Evolutionary conservation across 768 basidiomycete species (phyloP), one percentile per base, ranked within the genome.

Genomic region (Suillus plorans): DNA sequence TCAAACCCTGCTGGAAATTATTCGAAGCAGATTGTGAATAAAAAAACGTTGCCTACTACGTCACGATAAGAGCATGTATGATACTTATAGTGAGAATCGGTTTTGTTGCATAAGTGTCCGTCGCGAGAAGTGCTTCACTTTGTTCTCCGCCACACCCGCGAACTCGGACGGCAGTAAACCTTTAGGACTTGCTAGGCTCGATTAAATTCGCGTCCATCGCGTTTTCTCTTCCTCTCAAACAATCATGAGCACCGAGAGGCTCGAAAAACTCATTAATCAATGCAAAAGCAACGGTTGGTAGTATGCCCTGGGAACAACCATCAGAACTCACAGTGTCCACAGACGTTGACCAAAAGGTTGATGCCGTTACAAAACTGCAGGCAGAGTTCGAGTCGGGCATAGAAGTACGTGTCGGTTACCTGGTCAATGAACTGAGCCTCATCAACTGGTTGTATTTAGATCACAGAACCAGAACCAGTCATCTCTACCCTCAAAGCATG

Each of bases 301-400:
- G 60, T 37, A 42, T 39, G 53, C 58, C 50, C 66, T 58, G 60
- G n/a, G 62, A 47, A 34, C 60, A 44, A 39, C 52, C 63, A 45
- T 59, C 42, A 44, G 49, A 59, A 63, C 66, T 65, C 62, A 66
- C 60, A 58, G 58, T 39, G 61, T 36, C 61, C 55, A 68, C 70
- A 94, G 92, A 94, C 76, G 86, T 90, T 64, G 92, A 94, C 77
- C 82, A 85, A 66, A 92, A 89, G 79, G 83, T 92, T 28, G 92
- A 94, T 73, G 92, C 90, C 34, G 81, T 94, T 66, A 81, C 86
- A 64, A 94, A 91, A 78, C 81, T 94, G 50, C 89, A 94, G 75
- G 81, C 80, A 44, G 85, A 89, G 76, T 90, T 92, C 72, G 90
- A 92, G 77, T 79, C 83, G 45, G 87, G 85, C 58, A 74, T 83